Base-by-base conservation (phyloP, 2,329 filamentous ascomycete genomes). In the Incumbomyces lentus region DNA sequence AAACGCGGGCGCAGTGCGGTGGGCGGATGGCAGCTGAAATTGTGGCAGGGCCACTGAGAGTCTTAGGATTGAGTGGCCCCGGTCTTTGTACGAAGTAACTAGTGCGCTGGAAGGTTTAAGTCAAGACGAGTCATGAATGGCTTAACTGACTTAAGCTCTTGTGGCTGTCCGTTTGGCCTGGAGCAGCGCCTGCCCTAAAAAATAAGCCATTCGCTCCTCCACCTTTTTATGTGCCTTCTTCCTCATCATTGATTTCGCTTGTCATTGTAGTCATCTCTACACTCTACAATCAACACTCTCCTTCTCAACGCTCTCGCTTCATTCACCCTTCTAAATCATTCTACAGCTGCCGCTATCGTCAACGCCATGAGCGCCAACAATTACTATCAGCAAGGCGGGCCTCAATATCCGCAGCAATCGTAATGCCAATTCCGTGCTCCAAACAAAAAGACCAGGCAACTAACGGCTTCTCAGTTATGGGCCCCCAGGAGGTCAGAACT, bases 391-490 rank as follows among this genome's bases (percentile, higher is more conserved):
- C 35, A 55, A 34, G 47, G 48, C 36, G 49, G 50, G 18, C 53
- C 52, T 44, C 55, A 57, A 47, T 53, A 56, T 40, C 55, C 55
- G 38, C 52, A 50, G 16, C 50, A 54, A 49, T 46, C 38, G 53
- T 57, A 44, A 48, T 52, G 43, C 35, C 16, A 38, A 12, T 29
- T 22, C 43, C 39, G 29, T 13, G 17, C 7, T 6, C 5, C 33
- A 32, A 12, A 22, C 18, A 8, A 11, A 2, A 13, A 8, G 30
- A 26, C 7, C n/a, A n/a, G 17, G 31, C 41, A 32, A 30, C 47
- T 49, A 35, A 49, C 33, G 32, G n/a, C 31, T 30, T 33, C 6
- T 6, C 37, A 49, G 47, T 13, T 49, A 49, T 37, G 29, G 36
- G 16, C 48, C 32, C 33, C 37, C 29, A 19, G 33, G 16, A 30